phyloP scores from a whole-genome alignment of 2,329 filamentous ascomycete species.

The Hyphodiscus sp. region DNA sequence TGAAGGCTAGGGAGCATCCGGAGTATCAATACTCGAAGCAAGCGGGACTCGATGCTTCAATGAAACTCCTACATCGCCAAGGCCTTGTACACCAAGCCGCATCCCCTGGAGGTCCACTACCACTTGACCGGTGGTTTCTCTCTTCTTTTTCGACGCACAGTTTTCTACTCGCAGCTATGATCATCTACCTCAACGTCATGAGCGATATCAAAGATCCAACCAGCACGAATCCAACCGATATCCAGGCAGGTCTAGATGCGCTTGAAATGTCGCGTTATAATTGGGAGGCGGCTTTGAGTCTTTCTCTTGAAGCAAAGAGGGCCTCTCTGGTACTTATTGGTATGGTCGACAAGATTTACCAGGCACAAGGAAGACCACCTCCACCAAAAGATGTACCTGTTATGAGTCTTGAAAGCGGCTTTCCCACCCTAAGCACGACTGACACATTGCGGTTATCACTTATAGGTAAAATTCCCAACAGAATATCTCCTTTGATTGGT shows the following conservation, averaged over 20 bases:
- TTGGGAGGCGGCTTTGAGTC: neutral
- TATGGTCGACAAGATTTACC: too few species aligned
- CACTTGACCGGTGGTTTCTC: slow-evolving; percentile 47
- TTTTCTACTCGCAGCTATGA: slow-evolving; percentile 53
- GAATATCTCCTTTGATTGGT: too few species aligned
- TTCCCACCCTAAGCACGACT: too few species aligned
- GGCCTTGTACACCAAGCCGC: slow-evolving; percentile 39
- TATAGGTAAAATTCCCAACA: too few species aligned
- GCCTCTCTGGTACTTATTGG: too few species aligned
- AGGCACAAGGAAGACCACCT: too few species aligned
- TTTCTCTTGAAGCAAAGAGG: too few species aligned
- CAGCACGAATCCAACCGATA: neutral
- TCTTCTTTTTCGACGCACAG: slow-evolving; percentile 51
- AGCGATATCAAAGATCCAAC: neutral
- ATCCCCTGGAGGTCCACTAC: slow-evolving; percentile 46
- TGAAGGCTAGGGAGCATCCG: slow-evolving; percentile 33
- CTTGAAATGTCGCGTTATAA: neutral
- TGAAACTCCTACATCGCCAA: slow-evolving; percentile 42
- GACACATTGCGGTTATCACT: too few species aligned
- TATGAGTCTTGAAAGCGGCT: too few species aligned
- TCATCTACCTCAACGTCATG: slow-evolving; percentile 32
- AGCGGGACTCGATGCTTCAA: slow-evolving; percentile 43
- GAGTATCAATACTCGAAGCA: slow-evolving; percentile 47
- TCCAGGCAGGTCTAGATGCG: neutral
- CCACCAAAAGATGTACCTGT: too few species aligned